Conservation (phyloP, 73 alveolate genomes). For the Tetrahymena elliotti region DNA sequence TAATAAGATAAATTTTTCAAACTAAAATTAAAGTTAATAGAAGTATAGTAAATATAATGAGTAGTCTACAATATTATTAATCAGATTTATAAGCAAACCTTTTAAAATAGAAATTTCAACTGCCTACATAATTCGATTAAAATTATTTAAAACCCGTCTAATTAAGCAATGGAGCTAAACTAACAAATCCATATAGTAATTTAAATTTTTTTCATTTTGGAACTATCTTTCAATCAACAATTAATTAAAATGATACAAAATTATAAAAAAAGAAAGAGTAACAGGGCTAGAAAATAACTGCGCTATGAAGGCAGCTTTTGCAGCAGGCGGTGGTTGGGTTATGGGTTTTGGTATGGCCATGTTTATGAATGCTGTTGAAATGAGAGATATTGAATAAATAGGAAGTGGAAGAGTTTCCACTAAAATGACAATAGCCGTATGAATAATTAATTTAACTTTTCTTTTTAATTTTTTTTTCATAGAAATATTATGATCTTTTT, state of each 20-base stretch:
- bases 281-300: conserved; percentile 23
- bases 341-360: conserved; percentile 44
- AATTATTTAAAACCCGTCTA: not conserved
- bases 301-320: conserved; percentile 27
- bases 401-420: conserved; percentile 11
- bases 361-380: conserved; percentile 45
- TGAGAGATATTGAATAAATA: conserved; percentile 42
- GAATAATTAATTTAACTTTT: not conserved
- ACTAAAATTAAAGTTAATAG: not conserved
- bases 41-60: not conserved
- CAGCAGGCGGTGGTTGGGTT: conserved; percentile 40
- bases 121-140: not conserved
- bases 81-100: not conserved
- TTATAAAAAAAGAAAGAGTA: not conserved
- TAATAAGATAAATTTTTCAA: not conserved
- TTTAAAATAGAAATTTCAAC: too few relatives aligned
- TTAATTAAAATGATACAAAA: not conserved
- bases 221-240: not conserved
- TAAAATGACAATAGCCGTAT: not conserved
- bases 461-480: not conserved
- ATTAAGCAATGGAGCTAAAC: not conserved
- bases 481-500: not conserved
- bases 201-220: not conserved
- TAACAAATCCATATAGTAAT: not conserved
- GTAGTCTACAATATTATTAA: not conserved